phyloP scores from a whole-genome alignment of 345 rosid species.

The Sapria himalayana region DNA sequence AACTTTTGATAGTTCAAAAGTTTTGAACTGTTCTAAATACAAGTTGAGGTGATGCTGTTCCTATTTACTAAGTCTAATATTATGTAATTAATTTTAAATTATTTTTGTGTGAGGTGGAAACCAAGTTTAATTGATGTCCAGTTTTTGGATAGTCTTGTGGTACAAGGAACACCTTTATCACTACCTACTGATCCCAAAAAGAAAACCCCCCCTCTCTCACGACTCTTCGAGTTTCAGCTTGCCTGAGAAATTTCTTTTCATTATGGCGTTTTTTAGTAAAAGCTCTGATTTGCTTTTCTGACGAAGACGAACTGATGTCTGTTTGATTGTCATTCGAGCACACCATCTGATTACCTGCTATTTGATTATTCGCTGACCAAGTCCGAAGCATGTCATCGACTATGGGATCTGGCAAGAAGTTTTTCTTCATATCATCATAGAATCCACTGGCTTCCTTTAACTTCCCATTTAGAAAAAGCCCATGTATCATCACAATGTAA shows the following conservation, averaged over 20 bases:
- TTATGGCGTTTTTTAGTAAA: conserved; percentile 13
- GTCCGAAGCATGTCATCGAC: conserved; percentile 51
- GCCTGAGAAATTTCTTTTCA: conserved; percentile 26
- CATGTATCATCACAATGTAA: conserved; percentile 74
- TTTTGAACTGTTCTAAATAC: no score
- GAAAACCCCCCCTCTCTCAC: conserved; percentile 53
- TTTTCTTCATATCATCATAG: conserved; percentile 66
- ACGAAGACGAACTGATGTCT: conserved; percentile 4
- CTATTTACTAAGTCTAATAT: no score
- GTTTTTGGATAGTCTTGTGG: no score
- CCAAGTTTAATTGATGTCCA: no score
- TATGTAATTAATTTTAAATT: no score
- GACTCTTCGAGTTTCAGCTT: conserved; percentile 45
- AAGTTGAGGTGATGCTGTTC: no score
- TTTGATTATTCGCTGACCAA: conserved; percentile 42
- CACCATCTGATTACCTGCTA: conserved; percentile 14
- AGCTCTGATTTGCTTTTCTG: conserved; percentile 9
- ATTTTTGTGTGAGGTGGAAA: no score
- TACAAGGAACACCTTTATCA: no score
- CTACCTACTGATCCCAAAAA: conserved; percentile 31
- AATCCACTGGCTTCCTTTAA: conserved; percentile 53
- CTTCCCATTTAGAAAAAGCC: conserved; percentile 63
- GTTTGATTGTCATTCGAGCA: conserved; percentile 13
- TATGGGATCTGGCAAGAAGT: conserved; percentile 38
- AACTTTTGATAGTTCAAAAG: no score